Evolutionary conservation across 2,329 filamentous ascomycete genomes (phyloP), one percentile per base, ranked within the genome.

Genomic region (Grosmannia serpens): DNA sequence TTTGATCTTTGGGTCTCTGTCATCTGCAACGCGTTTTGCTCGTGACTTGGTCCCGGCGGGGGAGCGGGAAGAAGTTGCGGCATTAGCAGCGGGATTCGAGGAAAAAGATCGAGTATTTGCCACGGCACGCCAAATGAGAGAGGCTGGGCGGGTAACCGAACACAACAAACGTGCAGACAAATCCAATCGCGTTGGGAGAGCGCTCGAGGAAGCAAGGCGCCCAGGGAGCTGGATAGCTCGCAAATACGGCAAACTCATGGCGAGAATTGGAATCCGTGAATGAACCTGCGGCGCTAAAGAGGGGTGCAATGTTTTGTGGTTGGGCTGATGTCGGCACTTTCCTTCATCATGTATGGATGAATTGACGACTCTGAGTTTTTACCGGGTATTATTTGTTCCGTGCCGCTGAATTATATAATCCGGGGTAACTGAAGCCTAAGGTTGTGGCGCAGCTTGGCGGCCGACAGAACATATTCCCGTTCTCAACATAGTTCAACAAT

Each of bases 1-100:
- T 56, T 67, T 61, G 51, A 72, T 65, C 55, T 69, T 69, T 59
- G 70, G 68, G 65, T 73, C 69, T 49, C 61, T 59, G 56, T 61
- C 62, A 17, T 49, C 58, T 3, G 47, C 26, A 13, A 53, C 11
- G 8, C 54, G 54, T 24, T 56, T 59, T 1, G 46, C 38, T 10
- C 53, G 35, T 22, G 58, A 59, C 7, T 53, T 52, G 24, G 46
- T 26, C 9, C 8, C 44, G 9, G 22, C 20, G 7, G 11, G 26
- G 22, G n/a, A 15, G 29, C 41, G 20, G 8, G 26, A 13, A 24
- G 26, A n/a, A 22, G 47, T 33, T 8, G 57, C 33, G 5, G 49
- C 56, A 2, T 20, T 4, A 4, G 33, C 3, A 17, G 50, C 35
- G 1, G 22, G 27, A 11, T 24, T 50, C 15, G 51, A 13, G 4